These are phyloP conservation scores for Cercis canadensis DNA, from an alignment of 306 rosid species.

Conservation along the genomic window DNA sequence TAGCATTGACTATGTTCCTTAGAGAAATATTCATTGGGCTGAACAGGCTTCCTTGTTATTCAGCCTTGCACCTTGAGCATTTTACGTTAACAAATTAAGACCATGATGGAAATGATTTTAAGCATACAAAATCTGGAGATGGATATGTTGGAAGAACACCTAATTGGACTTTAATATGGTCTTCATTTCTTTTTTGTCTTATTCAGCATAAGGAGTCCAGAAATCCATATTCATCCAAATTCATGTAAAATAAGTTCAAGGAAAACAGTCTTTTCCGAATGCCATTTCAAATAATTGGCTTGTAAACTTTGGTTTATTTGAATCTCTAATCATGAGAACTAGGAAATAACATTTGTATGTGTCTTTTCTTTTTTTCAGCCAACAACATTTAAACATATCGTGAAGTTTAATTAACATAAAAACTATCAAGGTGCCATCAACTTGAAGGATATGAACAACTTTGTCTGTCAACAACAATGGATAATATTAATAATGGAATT, in stretches of 20 bases:
- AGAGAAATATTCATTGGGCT: conserved; percentile 10
- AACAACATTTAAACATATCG: background rate
- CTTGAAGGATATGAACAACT: background rate
- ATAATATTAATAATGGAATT: conserved; percentile 11
- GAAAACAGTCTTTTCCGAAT: background rate
- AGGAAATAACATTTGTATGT: background rate
- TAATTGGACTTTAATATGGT: background rate
- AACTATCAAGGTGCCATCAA: conserved; percentile 12
- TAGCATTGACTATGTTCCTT: conserved; percentile 2
- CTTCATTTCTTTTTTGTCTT: background rate
- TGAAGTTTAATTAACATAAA: conserved; percentile 4
- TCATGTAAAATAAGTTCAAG: background rate
- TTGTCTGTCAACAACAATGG: conserved; percentile 19
- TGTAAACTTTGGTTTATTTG: background rate
- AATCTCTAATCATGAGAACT: background rate
- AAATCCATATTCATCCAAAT: conserved; percentile 9
- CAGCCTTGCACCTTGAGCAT: background rate
- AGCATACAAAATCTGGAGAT: conserved; percentile 23
- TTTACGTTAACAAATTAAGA: background rate
- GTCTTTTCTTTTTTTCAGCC: no score
- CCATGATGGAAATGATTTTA: conserved; percentile 2
- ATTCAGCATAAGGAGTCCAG: conserved; percentile 3
- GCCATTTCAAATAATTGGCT: background rate
- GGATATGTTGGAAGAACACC: conserved; percentile 24
- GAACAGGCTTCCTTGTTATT: conserved; percentile 10